Evolutionary conservation across 768 basidiomycete genomes (phyloP).

Genomic region (Pleurotus platypus): DNA sequence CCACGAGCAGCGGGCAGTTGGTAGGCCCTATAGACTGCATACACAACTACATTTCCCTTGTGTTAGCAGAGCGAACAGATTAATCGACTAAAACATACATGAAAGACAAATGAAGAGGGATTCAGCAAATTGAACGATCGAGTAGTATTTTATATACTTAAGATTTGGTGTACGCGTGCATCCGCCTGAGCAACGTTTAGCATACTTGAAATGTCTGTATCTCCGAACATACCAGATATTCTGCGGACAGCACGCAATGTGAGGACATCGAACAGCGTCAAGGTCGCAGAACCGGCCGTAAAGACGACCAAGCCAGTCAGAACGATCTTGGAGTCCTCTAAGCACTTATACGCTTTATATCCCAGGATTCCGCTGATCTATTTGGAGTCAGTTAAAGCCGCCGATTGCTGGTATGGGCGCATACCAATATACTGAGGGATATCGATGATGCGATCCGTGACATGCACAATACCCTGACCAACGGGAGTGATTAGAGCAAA

Average conservation of each 20-base stretch:
- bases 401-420: not conserved
- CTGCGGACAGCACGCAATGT: slow-evolving; percentile 35
- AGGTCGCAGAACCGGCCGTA: slow-evolving; percentile 34
- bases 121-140: slow-evolving; percentile 48
- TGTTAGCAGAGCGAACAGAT: slow-evolving; percentile 8
- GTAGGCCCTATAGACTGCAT: slow-evolving; percentile 52
- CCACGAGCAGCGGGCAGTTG: slow-evolving; percentile 48
- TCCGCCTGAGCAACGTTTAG: slow-evolving; percentile 30
- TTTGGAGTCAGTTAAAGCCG: not conserved
- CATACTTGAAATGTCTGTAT: no score
- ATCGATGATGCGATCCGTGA: slow-evolving; percentile 31
- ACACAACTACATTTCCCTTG: slow-evolving; percentile 36
- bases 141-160: slow-evolving; percentile 34
- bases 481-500: not conserved
- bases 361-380: slow-evolving; percentile 64
- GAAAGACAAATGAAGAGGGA: slow-evolving; percentile 58
- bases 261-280: slow-evolving; percentile 40
- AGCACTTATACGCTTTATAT: slow-evolving; percentile 62
- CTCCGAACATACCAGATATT: slow-evolving; percentile 38
- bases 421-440: slow-evolving; percentile 39
- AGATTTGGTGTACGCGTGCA: slow-evolving; percentile 36
- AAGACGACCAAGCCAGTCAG: slow-evolving; percentile 38
- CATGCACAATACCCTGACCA: slow-evolving; percentile 30
- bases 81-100: slow-evolving; percentile 38
- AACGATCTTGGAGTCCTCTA: slow-evolving; percentile 57